phyloP scores from a whole-genome alignment of 2,329 filamentous ascomycete species.

The Nannizziopsis barbatae region DNA sequence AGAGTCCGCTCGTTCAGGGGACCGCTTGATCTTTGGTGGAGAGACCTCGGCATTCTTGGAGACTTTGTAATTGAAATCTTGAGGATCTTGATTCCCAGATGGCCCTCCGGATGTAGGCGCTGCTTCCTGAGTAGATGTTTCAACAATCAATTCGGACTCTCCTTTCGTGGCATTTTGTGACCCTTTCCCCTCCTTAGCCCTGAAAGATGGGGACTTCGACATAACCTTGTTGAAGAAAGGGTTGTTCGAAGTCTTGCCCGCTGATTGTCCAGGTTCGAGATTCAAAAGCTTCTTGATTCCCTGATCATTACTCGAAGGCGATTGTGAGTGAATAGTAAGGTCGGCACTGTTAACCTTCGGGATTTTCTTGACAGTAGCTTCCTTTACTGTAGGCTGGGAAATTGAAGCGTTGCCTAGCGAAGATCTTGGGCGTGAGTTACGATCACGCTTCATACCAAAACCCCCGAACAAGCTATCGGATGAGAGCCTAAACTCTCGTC shows the following conservation, averaged over 20 bases:
- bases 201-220: constrained; percentile 7
- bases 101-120: neutral
- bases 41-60: neutral
- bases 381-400: neutral
- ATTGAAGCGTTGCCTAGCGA: constrained; percentile 8
- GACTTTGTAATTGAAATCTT: neutral
- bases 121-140: neutral
- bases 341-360: constrained; percentile 11
- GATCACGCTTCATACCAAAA: constrained; percentile 10
- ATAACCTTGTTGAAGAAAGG: constrained; percentile 11
- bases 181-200: neutral
- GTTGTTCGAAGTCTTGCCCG: constrained; percentile 8
- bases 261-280: neutral
- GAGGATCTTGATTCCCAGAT: neutral
- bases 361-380: neutral
- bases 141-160: neutral
- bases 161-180: neutral
- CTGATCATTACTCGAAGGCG: neutral
- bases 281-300: neutral
- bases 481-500: constrained; percentile 15
- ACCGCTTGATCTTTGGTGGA: neutral
- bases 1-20: constrained; percentile 1
- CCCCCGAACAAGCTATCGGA: constrained; percentile 15
- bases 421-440: constrained; percentile 9
- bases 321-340: constrained; percentile 5